A percentile compares a stretch with the other conserved stretches of the same genome.
Conservation (phyloP, 2,329 filamentous ascomycete species). For the Rosellinia necatrix region DNA sequence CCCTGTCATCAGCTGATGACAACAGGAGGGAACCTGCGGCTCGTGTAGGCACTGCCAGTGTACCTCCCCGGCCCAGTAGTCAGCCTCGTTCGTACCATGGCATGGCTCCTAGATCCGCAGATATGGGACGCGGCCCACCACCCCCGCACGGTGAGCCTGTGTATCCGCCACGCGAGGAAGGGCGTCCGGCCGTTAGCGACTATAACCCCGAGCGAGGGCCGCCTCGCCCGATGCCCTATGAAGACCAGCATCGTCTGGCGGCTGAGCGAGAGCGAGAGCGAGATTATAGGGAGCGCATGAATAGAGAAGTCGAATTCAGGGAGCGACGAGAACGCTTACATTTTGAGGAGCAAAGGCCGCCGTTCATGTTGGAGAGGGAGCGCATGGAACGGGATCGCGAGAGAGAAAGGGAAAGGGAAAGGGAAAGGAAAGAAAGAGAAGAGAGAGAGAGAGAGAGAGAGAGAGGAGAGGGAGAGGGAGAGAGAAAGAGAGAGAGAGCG, state of each 20-base stretch:
- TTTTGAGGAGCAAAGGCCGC: slow-evolving; percentile 42
- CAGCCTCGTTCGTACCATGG: slow-evolving; percentile 57
- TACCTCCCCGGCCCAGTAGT: slow-evolving; percentile 56
- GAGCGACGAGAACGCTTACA: slow-evolving; percentile 47
- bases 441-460: slow-evolving; percentile 38
- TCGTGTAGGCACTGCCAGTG: slow-evolving; percentile 40
- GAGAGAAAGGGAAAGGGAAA: slow-evolving; percentile 20
- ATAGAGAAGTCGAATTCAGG: slow-evolving; percentile 48
- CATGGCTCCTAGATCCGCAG: slow-evolving; percentile 50
- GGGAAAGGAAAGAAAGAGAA: slow-evolving; percentile 45
- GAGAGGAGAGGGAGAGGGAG: slow-evolving; percentile 53
- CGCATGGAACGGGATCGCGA: slow-evolving; percentile 53
- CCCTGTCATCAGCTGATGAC: slow-evolving; percentile 52
- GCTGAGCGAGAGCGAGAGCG: slow-evolving; percentile 49
- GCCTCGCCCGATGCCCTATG: slow-evolving; percentile 52
- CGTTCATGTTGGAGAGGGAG: slow-evolving; percentile 38
- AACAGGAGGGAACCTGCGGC: slow-evolving; percentile 44
- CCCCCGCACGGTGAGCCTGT: slow-evolving; percentile 43
- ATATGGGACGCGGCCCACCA: slow-evolving; percentile 48
- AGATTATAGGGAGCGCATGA: slow-evolving; percentile 41
- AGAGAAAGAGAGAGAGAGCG: slow-evolving; percentile 22
- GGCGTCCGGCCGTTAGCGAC: slow-evolving; percentile 48
- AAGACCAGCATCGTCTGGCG: slow-evolving; percentile 57
- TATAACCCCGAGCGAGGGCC: slow-evolving; percentile 58
- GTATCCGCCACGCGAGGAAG: slow-evolving; percentile 57